Percentiles rank a stretch among this genome's conserved stretches.
phyloP scores from a whole-genome alignment of 768 basidiomycete species.

The Lentinus brumalis region DNA sequence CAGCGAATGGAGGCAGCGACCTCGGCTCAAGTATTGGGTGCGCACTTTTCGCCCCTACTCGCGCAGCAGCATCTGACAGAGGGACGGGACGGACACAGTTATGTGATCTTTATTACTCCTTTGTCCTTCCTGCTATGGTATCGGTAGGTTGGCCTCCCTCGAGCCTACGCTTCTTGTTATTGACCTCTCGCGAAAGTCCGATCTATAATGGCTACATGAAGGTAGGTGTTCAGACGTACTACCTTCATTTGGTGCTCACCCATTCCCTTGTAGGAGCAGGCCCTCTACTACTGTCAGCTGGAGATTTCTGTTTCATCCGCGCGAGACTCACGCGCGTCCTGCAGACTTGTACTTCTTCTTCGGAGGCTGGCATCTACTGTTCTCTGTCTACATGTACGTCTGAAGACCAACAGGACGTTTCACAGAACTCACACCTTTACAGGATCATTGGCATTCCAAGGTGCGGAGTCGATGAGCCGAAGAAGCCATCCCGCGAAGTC shows the following conservation, averaged over 20 bases:
- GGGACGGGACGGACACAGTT: conserved; percentile 46
- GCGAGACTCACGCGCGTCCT: conserved; percentile 53
- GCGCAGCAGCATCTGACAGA: neutral
- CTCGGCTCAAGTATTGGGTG: conserved; percentile 83
- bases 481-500: neutral
- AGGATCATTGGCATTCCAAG: conserved; percentile 95
- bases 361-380: conserved; percentile 91
- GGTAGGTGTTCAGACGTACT: conserved; percentile 43
- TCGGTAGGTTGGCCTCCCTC: conserved; percentile 53
- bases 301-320: conserved; percentile 28
- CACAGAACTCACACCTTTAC: conserved; percentile 20
- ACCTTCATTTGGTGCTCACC: conserved; percentile 26
- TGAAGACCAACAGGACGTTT: neutral
- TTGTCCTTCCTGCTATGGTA: conserved; percentile 95
- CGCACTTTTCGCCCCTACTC: conserved; percentile 28
- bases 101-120: conserved; percentile 74
- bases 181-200: conserved; percentile 54
- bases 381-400: conserved; percentile 84
- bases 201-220: conserved; percentile 99
- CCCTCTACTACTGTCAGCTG: conserved; percentile 85
- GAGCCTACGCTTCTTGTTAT: neutral
- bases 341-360: conserved; percentile 97
- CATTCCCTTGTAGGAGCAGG: conserved; percentile 69
- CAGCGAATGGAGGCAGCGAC: conserved; percentile 74
- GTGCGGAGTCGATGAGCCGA: conserved; percentile 34